Evolutionary conservation across 306 rosid species (phyloP), one percentile per base, ranked within the genome.

Genomic region (Potentilla sterilis): DNA sequence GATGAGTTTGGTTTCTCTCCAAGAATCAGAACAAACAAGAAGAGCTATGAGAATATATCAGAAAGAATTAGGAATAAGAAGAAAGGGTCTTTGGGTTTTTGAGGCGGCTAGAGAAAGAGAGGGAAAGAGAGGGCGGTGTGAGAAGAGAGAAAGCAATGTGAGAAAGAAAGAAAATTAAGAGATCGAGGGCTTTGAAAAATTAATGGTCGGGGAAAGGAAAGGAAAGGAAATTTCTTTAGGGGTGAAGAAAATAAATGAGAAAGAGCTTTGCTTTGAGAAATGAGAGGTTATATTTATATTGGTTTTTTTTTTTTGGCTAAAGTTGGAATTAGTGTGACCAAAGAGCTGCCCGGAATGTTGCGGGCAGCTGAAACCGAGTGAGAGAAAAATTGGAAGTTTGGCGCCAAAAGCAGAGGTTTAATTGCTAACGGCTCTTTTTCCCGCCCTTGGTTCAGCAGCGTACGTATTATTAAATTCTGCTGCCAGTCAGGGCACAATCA

Each of bases 351-450:
- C 98, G 90, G 22, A 40, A 34, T 70, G 67, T 78, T 67, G 70
- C 96, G 97, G 98, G 96, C 98, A 95, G 89, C 73, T 47, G 67
- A 78, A 81, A 85, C 81, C 81, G 85, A 47, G 63, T 75, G 81
- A 90, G 81, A 28, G 28, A 28, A 28, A 28, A 87, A 67, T 44
- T 58, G 12, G 65, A 52, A 13, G 73, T 80, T 80, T 83, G 72
- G 85, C 89, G 89, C 86, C 85, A 85, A 86, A 86, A 78, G 21
- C 2, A 64, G 82, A 57, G 73, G 14, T 81, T 86, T 76, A 34
- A 83, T 77, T 24, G 49, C 59, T 97, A 95, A 95, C 99, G 99
- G 97, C 96, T 92, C 97, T 84, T 69, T 78, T 89, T 92, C 97
- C 99, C 99, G 97, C 99, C 88, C 24, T 58, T 83, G 40, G 52